These are phyloP conservation scores for Tricholoma sp. DNA, from an alignment of 768 basidiomycete species.

Conservation along the genomic window DNA sequence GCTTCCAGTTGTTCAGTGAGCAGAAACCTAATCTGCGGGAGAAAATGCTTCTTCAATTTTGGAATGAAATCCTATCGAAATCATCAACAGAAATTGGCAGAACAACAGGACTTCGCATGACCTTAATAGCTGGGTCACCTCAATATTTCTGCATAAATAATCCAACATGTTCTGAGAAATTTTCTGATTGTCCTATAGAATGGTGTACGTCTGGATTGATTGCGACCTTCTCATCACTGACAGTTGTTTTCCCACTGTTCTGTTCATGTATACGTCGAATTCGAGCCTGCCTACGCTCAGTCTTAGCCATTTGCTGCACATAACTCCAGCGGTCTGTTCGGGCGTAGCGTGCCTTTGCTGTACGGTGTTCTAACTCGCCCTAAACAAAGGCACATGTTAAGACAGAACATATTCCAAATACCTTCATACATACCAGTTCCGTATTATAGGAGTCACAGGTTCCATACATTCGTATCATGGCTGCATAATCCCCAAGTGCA, in stretches of 20 bases:
- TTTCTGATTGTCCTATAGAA: neutral
- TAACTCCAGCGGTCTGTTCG: constrained; percentile 5
- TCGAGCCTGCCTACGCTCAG: constrained; percentile 8
- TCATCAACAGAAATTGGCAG: no score
- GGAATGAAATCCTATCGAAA: neutral
- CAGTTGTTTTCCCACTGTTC: neutral
- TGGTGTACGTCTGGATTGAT: neutral
- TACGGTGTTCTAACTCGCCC: constrained; percentile 14
- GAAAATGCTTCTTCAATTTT: constrained; percentile 2
- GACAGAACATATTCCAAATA: neutral
- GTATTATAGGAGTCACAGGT: neutral
- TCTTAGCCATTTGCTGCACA: constrained; percentile 8
- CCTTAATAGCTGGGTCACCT: constrained; percentile 11
- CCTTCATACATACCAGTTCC: neutral
- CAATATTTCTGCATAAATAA: neutral
- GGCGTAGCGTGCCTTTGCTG: constrained; percentile 9
- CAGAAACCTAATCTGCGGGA: neutral
- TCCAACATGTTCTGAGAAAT: neutral
- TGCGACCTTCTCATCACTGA: neutral
- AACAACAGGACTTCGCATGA: no score
- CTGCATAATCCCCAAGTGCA: neutral
- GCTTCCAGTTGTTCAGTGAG: neutral
- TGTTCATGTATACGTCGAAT: constrained; percentile 1
- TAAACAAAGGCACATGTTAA: neutral
- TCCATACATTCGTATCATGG: neutral